phyloP scores from a whole-genome alignment of 257 asterid genomes.

The Solanum paucissectum region DNA sequence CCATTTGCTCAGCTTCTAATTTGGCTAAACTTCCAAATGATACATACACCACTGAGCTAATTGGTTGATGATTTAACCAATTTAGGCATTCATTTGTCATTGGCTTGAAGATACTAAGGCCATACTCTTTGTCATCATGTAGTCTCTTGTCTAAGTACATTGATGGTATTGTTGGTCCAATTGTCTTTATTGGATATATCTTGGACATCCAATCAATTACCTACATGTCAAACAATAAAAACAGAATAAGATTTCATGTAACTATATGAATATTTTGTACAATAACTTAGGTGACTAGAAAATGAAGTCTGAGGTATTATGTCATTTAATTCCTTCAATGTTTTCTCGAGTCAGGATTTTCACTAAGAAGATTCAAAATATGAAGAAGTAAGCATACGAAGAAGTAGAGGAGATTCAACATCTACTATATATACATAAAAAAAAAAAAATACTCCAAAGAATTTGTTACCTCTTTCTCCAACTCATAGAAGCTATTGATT shows the following conservation, averaged over 20 bases:
- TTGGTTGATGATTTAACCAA: neutral
- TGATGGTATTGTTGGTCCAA: conserved; percentile 2
- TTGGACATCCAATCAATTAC: neutral
- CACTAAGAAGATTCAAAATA: too few species aligned
- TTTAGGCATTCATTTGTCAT: neutral
- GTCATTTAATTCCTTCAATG: neutral
- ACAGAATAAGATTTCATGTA: neutral
- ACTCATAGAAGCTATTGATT: conserved; percentile 21
- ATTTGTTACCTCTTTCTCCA: conserved; percentile 23
- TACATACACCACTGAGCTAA: neutral
- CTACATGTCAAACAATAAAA: neutral
- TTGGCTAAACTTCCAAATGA: neutral
- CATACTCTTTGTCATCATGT: neutral
- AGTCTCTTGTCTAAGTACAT: neutral
- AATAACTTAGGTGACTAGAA: neutral
- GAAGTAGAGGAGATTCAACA: too few species aligned
- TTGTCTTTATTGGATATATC: neutral
- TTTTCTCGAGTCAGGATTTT: too few species aligned
- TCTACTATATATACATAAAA: too few species aligned
- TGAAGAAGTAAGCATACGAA: too few species aligned
- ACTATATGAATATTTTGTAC: too few species aligned
- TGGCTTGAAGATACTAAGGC: neutral
- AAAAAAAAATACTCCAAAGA: neutral
- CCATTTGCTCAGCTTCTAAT: neutral
- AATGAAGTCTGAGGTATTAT: neutral